These are phyloP conservation scores for Termitomyces sp. DNA, from an alignment of 768 basidiomycete species.

Conservation along the genomic window DNA sequence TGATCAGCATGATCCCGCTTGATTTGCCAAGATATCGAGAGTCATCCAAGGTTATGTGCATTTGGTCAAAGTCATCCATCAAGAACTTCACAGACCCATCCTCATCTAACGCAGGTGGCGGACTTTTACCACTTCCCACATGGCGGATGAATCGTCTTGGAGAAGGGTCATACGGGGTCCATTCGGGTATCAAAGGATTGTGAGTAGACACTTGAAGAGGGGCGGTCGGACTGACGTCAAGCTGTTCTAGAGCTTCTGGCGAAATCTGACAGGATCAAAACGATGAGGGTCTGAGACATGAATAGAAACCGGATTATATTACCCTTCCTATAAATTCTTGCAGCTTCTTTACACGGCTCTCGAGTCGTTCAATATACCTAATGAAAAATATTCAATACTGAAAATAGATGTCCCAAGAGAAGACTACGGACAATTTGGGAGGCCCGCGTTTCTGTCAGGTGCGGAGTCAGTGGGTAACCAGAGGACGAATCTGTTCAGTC, in stretches of 20 bases:
- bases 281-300: not conserved
- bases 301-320: not conserved
- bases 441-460: constrained; percentile 47
- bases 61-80: constrained; percentile 30
- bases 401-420: not conserved
- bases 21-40: constrained; percentile 51
- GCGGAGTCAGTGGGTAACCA: not conserved
- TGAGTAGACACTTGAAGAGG: not conserved
- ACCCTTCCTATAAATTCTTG: constrained; percentile 46
- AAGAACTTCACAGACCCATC: constrained; percentile 28
- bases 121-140: not conserved
- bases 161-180: not conserved
- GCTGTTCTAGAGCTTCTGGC: constrained; percentile 28
- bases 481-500: constrained; percentile 8
- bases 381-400: not conserved
- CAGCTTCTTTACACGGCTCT: constrained; percentile 54
- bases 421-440: constrained; percentile 45
- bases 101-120: constrained; percentile 17
- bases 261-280: constrained; percentile 41
- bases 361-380: constrained; percentile 55
- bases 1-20: constrained; percentile 46
- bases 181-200: not conserved
- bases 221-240: constrained; percentile 2
- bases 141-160: constrained; percentile 10
- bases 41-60: constrained; percentile 24